phyloP scores from a whole-genome alignment of 805 yeast genomes.

The Kuraishia floccosa region DNA sequence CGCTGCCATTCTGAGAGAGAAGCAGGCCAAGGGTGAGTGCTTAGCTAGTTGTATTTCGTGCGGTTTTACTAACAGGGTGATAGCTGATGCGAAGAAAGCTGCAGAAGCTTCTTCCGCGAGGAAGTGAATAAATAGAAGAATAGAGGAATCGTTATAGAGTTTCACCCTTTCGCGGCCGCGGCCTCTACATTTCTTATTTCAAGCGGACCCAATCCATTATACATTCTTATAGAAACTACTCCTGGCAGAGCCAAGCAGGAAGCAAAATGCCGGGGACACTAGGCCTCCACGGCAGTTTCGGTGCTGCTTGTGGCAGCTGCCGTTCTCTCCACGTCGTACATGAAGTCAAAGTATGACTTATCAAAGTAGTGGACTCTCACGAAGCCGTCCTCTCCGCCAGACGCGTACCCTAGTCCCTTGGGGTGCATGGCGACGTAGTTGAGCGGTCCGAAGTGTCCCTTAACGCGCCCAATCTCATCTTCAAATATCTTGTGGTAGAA shows the following conservation, averaged over 20 bases:
- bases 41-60: slow-evolving; percentile 6
- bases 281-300: slow-evolving; percentile 1
- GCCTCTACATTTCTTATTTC: too few species aligned
- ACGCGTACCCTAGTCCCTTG: slow-evolving; percentile 83
- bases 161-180: too few species aligned
- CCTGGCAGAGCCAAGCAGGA: too few species aligned
- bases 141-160: too few species aligned
- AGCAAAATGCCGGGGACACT: too few species aligned
- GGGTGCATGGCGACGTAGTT: slow-evolving; percentile 93
- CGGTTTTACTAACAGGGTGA: too few species aligned
- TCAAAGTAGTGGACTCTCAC: slow-evolving; percentile 92
- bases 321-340: slow-evolving; percentile 83
- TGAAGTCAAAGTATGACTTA: slow-evolving; percentile 85
- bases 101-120: slow-evolving; percentile 17
- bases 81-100: slow-evolving; percentile 21
- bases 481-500: slow-evolving; percentile 90
- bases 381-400: slow-evolving; percentile 98
- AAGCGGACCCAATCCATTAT: too few species aligned
- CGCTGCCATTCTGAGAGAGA: slow-evolving; percentile 82
- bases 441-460: slow-evolving; percentile 98
- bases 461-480: slow-evolving; percentile 94
- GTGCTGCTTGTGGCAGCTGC: slow-evolving; percentile 29
- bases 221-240: too few species aligned
- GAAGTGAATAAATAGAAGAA: too few species aligned
- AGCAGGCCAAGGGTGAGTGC: slow-evolving; percentile 71